phyloP scores from a whole-genome alignment of 2,329 filamentous ascomycete genomes.

The Zasmidium citrigriseum region DNA sequence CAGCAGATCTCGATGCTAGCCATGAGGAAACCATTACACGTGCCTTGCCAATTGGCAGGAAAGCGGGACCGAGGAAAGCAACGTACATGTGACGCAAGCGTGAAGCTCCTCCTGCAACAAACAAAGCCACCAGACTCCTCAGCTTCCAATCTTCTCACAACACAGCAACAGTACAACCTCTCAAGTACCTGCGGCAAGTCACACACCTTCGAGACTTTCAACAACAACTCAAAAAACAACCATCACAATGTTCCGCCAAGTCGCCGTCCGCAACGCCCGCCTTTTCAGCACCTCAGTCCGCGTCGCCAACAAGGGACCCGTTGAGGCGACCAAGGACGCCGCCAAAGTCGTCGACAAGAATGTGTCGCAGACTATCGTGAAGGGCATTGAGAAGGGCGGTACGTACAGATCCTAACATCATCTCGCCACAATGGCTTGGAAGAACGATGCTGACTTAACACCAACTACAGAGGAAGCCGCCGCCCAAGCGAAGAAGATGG shows the following conservation, averaged over 20 bases:
- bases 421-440: neutral
- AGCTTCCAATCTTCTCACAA: neutral
- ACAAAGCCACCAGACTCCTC: neutral
- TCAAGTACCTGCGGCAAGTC: neutral
- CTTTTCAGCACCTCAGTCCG: slow-evolving; percentile 56
- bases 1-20: neutral
- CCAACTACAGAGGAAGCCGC: slow-evolving; percentile 52
- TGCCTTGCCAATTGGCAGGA: too few relatives aligned
- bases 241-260: slow-evolving; percentile 49
- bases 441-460: neutral
- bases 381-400: slow-evolving; percentile 65
- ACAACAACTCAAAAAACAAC: neutral
- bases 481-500: slow-evolving; percentile 44
- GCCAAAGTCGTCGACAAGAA: slow-evolving; percentile 59
- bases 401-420: slow-evolving; percentile 36
- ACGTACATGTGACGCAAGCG: neutral
- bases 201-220: neutral
- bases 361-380: slow-evolving; percentile 57
- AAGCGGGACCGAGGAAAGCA: neutral
- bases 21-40: neutral
- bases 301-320: slow-evolving; percentile 50
- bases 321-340: slow-evolving; percentile 59
- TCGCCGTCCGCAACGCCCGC: slow-evolving; percentile 46
- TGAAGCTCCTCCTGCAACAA: neutral
- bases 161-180: neutral